Evolutionary conservation across 805 yeast species (phyloP), one percentile per base, ranked within the genome.

Genomic region (Kuraishia molischiana): DNA sequence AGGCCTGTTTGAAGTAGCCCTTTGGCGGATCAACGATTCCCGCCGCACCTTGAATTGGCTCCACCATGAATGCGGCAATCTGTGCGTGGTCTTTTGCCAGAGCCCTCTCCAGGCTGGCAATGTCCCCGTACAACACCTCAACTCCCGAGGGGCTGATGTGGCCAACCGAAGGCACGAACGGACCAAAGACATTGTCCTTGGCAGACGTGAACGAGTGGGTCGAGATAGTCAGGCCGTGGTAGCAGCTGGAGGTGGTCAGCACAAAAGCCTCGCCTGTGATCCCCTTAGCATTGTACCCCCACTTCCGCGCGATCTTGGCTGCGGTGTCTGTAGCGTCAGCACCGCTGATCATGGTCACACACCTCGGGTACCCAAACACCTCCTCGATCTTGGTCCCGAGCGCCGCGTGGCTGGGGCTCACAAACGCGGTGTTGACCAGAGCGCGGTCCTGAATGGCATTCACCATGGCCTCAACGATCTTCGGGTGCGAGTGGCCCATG

Each of bases 11-110:
- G 9, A 49, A 21, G 30, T 51, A 53, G 4, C 46, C 52, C 8
- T 26, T 36, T n/a, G 56, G 54, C 13, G 58, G 56, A 26, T 43
- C 47, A 14, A 51, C 41, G 18, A 53, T 45, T 38, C 58, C 58
- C n/a, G 55, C 54, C 6, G 53, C 46, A 10, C 58, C 58, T 39
- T 53, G 56, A 18, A 53, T 52, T 21, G 58, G 52, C 35, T 53
- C 58, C 18, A 52, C 46, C 52, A 53, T 50, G 28, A 53, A 52
- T 4, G 52, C 55, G 6, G 53, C 54, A 32, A 53, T 47, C 17
- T 32, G 38, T 4, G 22, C 39, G 32, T 46, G 49, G 38, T 48
- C 53, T n/a, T 40, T 38, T 20, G 44, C 40, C 1, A 53, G 29
- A 3, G 56, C 56, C 2, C 33, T 28, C 34, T 42, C 41, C 34